Evolutionary conservation across 192 early-diverging fungal genomes (phyloP).

Genomic region (Geranomyces michiganensis): DNA sequence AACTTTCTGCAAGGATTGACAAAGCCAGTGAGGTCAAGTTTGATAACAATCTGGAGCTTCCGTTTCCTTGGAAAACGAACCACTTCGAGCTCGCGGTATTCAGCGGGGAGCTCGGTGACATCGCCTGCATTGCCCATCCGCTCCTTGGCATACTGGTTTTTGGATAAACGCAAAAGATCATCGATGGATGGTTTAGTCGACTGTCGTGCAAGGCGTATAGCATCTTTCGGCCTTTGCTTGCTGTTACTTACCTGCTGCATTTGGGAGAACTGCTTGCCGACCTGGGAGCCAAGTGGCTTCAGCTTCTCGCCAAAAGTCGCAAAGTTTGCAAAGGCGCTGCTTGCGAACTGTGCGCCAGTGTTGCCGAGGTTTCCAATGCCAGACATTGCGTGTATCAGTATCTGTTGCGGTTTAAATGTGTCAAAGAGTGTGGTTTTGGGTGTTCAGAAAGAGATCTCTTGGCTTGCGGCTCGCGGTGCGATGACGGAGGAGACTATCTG

Average conservation of each 20-base stretch:
- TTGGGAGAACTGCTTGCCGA: slow-evolving; percentile 46
- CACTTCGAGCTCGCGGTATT: slow-evolving; percentile 90
- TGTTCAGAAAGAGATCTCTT: too few relatives aligned
- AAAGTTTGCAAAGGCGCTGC: slow-evolving; percentile 13
- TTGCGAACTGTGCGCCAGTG: slow-evolving; percentile 34
- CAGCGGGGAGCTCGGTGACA: slow-evolving; percentile 89
- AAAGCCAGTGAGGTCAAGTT: too few relatives aligned
- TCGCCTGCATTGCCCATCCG: slow-evolving; percentile 78
- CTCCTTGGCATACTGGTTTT: slow-evolving; percentile 82
- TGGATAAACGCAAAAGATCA: background rate
- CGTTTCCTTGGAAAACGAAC: slow-evolving; percentile 42
- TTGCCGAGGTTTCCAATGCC: slow-evolving; percentile 3
- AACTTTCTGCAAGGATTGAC: slow-evolving; percentile 60
- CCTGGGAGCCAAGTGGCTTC: slow-evolving; percentile 47
- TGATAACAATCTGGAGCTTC: too few relatives aligned
- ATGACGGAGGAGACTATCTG: too few relatives aligned
- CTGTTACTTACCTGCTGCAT: slow-evolving; percentile 37
- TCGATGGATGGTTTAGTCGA: too few relatives aligned
- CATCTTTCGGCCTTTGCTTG: background rate
- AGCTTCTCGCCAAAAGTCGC: slow-evolving; percentile 41
- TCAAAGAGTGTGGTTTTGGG: too few relatives aligned
- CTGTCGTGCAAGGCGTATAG: background rate
- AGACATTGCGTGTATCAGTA: too few relatives aligned
- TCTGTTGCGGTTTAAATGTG: too few relatives aligned
- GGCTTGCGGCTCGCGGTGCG: too few relatives aligned